A percentile compares a stretch with the other conserved stretches of the same genome.
phyloP scores from a whole-genome alignment of 2,329 filamentous ascomycete species.

The Lachnellula subtilissima region DNA sequence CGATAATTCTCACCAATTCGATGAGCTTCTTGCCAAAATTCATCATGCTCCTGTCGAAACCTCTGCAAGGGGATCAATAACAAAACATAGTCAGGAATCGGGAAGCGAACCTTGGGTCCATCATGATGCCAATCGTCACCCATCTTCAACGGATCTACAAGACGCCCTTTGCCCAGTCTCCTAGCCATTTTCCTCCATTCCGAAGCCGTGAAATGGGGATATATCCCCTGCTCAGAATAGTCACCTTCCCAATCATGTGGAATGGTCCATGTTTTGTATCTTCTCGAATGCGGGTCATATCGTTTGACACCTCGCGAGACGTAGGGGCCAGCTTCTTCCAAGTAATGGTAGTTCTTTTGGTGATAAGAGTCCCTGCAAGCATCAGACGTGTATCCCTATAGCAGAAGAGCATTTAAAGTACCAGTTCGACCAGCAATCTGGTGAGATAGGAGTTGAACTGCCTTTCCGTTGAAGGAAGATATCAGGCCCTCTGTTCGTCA shows the following conservation, averaged over 20 bases:
- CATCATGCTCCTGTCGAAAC: slow-evolving; percentile 23
- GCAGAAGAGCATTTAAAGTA: background rate
- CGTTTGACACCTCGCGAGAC: slow-evolving; percentile 16
- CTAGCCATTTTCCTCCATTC: slow-evolving; percentile 18
- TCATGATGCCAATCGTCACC: slow-evolving; percentile 23
- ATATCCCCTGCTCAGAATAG: slow-evolving; percentile 8
- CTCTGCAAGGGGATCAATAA: slow-evolving; percentile 16
- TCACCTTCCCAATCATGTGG: slow-evolving; percentile 16
- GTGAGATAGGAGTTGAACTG: slow-evolving; percentile 16
- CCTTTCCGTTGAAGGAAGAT: slow-evolving; percentile 33
- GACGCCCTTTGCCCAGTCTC: background rate
- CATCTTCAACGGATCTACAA: slow-evolving; percentile 16
- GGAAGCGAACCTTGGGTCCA: slow-evolving; percentile 24
- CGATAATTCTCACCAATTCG: slow-evolving; percentile 20
- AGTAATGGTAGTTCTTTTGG: slow-evolving; percentile 2
- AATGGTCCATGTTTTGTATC: slow-evolving; percentile 24
- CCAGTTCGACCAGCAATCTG: slow-evolving; percentile 30
- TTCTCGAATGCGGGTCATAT: slow-evolving; percentile 28
- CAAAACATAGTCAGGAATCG: background rate
- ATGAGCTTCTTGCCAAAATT: slow-evolving; percentile 29
- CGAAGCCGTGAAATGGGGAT: slow-evolving; percentile 23
- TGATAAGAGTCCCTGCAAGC: slow-evolving; percentile 29
- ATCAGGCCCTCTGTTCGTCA: slow-evolving; percentile 38
- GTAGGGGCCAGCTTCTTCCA: slow-evolving; percentile 2
- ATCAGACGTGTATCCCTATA: background rate